A percentile compares a stretch with the other conserved stretches of the same genome.
phyloP scores from a whole-genome alignment of 108 stramenopile species.

The Mayamaea pseudoterrestris region DNA sequence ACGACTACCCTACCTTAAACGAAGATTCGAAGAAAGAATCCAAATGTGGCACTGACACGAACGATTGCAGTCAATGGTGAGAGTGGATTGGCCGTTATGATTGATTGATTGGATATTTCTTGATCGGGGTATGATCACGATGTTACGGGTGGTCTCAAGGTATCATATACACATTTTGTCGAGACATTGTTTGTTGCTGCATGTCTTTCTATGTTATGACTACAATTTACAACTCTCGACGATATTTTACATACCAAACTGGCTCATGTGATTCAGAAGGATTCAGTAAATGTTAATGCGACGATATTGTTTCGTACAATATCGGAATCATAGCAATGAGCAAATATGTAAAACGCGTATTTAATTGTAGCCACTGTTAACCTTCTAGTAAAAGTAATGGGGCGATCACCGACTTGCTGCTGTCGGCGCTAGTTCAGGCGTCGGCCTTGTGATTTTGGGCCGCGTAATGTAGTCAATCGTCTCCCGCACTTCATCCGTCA shows the following conservation, averaged over 20 bases:
- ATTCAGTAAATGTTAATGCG: background rate
- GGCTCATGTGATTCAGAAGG: constrained; percentile 13
- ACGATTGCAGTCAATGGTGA: constrained; percentile 25
- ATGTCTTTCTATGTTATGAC: background rate
- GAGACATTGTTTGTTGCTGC: too few relatives aligned
- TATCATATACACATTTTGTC: too few relatives aligned
- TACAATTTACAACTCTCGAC: background rate
- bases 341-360: too few relatives aligned
- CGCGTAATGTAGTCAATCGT: constrained; percentile 17
- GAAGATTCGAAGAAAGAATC: constrained; percentile 35
- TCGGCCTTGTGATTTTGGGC: too few relatives aligned
- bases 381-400: too few relatives aligned
- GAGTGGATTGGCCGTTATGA: constrained; percentile 11
- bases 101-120: constrained; percentile 24
- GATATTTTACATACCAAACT: constrained; percentile 31
- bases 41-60: constrained; percentile 28
- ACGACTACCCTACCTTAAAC: too few relatives aligned
- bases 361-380: too few relatives aligned
- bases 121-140: constrained; percentile 67
- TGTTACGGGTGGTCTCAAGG: constrained; percentile 71
- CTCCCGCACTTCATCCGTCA: constrained; percentile 9
- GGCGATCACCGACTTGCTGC: too few relatives aligned
- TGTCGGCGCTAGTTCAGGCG: too few relatives aligned
- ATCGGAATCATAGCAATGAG: too few relatives aligned
- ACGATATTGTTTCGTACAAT: background rate